Percentiles rank a stretch among this genome's conserved stretches.
phyloP scores from a whole-genome alignment of 768 basidiomycete genomes.

The Crepidotus variabilis region DNA sequence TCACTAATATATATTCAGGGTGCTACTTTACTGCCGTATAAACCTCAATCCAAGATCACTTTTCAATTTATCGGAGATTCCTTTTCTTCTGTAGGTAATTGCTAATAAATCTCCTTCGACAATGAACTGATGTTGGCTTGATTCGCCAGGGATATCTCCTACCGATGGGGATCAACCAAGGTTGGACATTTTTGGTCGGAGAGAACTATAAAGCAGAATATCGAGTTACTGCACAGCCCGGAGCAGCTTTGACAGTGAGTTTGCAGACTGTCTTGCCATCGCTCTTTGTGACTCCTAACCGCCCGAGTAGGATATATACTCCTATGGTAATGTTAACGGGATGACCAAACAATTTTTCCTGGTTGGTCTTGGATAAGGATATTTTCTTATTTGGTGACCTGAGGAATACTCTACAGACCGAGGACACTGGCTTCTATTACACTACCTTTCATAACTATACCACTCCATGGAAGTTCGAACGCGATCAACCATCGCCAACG shows the following conservation, averaged over 20 bases:
- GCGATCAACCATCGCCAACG: conserved; percentile 42
- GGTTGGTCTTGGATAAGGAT: conserved; percentile 19
- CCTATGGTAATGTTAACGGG: conserved; percentile 52
- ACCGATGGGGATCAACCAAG: conserved; percentile 49
- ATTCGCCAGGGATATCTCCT: conserved; percentile 59
- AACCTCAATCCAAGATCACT: conserved; percentile 32
- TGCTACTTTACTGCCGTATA: conserved; percentile 41
- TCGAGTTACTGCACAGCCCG: conserved; percentile 49
- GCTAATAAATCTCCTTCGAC: no score
- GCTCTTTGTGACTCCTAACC: not conserved
- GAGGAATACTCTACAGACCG: conserved; percentile 34
- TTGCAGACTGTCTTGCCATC: not conserved
- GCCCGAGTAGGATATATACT: conserved; percentile 49
- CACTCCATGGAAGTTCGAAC: conserved; percentile 52
- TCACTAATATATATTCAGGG: conserved; percentile 27
- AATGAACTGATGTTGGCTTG: no score
- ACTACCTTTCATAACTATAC: conserved; percentile 57
- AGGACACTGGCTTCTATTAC: conserved; percentile 53
- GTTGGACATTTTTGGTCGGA: conserved; percentile 51
- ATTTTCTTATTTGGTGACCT: not conserved
- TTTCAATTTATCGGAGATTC: conserved; percentile 62
- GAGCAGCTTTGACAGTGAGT: conserved; percentile 43
- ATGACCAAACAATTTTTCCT: conserved; percentile 48
- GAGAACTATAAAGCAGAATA: conserved; percentile 52
- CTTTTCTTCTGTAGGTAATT: conserved; percentile 41